Evolutionary conservation across 495 filamentous ascomycete species (phyloP).

Genomic region (Sporormia fimetaria): DNA sequence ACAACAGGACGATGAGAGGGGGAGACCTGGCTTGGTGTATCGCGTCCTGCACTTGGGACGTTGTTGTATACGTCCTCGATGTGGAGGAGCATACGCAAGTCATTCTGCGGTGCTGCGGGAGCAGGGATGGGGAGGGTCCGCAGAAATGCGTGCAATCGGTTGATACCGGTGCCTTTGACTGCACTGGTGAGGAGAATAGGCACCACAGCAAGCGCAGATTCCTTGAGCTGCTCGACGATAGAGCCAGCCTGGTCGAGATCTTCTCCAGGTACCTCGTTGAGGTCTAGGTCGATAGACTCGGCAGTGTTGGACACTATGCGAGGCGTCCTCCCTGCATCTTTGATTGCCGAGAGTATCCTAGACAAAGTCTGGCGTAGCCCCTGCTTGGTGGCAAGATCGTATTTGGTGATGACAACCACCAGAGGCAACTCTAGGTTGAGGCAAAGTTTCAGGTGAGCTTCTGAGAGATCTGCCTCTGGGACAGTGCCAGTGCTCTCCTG

Average conservation of each 20-base stretch:
- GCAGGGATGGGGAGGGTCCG: slow-evolving; percentile 62
- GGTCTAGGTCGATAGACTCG: slow-evolving; percentile 13
- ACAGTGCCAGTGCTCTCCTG: slow-evolving; percentile 41
- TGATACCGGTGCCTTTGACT: slow-evolving; percentile 72
- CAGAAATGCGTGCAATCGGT: slow-evolving; percentile 70
- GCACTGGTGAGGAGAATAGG: slow-evolving; percentile 85
- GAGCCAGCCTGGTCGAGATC: slow-evolving; percentile 18
- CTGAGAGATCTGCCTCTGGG: slow-evolving; percentile 55
- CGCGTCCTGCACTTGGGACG: background rate
- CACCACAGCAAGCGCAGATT: slow-evolving; percentile 38
- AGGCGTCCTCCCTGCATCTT: slow-evolving; percentile 60
- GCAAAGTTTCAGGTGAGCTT: slow-evolving; percentile 78
- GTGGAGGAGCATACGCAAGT: slow-evolving; percentile 50
- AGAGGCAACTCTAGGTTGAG: slow-evolving; percentile 64
- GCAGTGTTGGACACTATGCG: slow-evolving; percentile 46
- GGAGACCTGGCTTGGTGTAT: slow-evolving; percentile 35
- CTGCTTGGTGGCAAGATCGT: slow-evolving; percentile 68
- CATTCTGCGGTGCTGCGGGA: slow-evolving; percentile 5
- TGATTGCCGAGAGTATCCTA: slow-evolving; percentile 65
- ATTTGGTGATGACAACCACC: slow-evolving; percentile 76
- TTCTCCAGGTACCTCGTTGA: slow-evolving; percentile 20
- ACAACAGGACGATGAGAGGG: slow-evolving; percentile 48
- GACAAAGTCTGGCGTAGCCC: slow-evolving; percentile 57
- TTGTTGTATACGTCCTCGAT: slow-evolving; percentile 65
- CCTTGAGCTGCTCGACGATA: slow-evolving; percentile 15